Conservation (phyloP, 2,329 filamentous ascomycete species). For the Ustulina deusta region DNA sequence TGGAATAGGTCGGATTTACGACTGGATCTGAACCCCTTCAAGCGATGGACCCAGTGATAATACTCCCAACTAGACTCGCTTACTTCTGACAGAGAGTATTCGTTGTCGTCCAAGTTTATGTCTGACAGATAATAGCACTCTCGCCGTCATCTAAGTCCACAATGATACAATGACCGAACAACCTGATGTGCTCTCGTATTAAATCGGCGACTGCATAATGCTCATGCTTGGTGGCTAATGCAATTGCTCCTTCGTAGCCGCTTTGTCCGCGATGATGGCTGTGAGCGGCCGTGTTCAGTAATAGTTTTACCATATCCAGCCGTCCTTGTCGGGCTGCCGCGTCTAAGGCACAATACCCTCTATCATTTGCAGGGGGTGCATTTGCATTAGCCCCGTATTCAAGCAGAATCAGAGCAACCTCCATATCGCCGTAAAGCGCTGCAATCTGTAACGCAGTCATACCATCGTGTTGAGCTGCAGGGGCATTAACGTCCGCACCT, state of each 20-base stretch:
- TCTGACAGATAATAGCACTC: too few relatives aligned
- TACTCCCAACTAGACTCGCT: too few relatives aligned
- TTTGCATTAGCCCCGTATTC: not conserved
- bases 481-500: slow-evolving; percentile 8
- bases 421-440: not conserved
- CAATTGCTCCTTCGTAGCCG: slow-evolving; percentile 22
- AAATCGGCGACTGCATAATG: too few relatives aligned
- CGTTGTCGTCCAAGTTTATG: too few relatives aligned
- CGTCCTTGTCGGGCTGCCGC: not conserved
- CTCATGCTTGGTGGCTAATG: too few relatives aligned
- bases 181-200: too few relatives aligned
- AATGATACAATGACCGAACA: too few relatives aligned
- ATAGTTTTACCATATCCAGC: not conserved
- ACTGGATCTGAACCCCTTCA: too few relatives aligned
- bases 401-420: slow-evolving; percentile 1
- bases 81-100: too few relatives aligned
- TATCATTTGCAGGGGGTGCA: not conserved
- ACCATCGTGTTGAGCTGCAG: not conserved
- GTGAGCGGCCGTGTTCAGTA: slow-evolving; percentile 6
- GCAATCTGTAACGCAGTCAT: slow-evolving; percentile 12
- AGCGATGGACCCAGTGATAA: too few relatives aligned
- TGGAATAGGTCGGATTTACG: too few relatives aligned
- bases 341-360: not conserved
- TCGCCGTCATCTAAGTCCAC: too few relatives aligned
- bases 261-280: slow-evolving; percentile 10